These are phyloP conservation scores for Dichomitus squalens DNA, from an alignment of 1,284 basidiomycete species.

Conservation along the genomic window DNA sequence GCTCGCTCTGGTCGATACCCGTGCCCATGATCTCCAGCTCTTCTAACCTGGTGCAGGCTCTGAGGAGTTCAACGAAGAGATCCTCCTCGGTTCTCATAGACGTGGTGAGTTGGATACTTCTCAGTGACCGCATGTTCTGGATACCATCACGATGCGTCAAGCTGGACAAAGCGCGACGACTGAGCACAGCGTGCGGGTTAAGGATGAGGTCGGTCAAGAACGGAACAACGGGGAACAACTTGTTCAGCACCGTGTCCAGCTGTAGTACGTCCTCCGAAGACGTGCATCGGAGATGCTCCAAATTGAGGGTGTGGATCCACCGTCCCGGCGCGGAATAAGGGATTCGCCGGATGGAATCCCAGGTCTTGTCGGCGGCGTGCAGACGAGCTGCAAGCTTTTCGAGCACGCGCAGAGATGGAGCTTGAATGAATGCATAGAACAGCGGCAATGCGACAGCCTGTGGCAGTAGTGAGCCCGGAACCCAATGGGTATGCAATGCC, in stretches of 20 bases:
- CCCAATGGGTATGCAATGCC: no score
- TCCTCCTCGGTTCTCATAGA: slow-evolving; percentile 29
- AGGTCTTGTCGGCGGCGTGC: slow-evolving; percentile 66
- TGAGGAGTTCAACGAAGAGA: slow-evolving; percentile 50
- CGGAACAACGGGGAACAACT: slow-evolving; percentile 70
- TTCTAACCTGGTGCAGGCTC: slow-evolving; percentile 60
- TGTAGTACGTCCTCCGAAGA: slow-evolving; percentile 49
- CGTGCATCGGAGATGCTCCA: slow-evolving; percentile 54
- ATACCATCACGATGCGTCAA: slow-evolving; percentile 58
- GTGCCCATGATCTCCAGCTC: slow-evolving; percentile 66
- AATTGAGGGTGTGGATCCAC: slow-evolving; percentile 76
- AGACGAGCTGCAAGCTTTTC: slow-evolving; percentile 60
- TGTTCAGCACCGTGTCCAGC: slow-evolving; percentile 62
- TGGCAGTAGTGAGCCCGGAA: slow-evolving; percentile 13
- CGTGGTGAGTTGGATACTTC: slow-evolving; percentile 50
- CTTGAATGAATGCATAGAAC: slow-evolving; percentile 60
- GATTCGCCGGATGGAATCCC: slow-evolving; percentile 85
- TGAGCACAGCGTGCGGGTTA: slow-evolving; percentile 60
- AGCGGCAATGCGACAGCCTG: slow-evolving; percentile 72
- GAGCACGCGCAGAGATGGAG: slow-evolving; percentile 51
- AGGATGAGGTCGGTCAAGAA: slow-evolving; percentile 65
- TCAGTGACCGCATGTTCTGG: slow-evolving; percentile 56
- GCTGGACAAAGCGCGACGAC: slow-evolving; percentile 57
- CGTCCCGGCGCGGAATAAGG: slow-evolving; percentile 83
- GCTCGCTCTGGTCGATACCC: slow-evolving; percentile 53